Base-by-base conservation (phyloP, 805 yeast genomes). In the Cyberlindnera mrakii region DNA sequence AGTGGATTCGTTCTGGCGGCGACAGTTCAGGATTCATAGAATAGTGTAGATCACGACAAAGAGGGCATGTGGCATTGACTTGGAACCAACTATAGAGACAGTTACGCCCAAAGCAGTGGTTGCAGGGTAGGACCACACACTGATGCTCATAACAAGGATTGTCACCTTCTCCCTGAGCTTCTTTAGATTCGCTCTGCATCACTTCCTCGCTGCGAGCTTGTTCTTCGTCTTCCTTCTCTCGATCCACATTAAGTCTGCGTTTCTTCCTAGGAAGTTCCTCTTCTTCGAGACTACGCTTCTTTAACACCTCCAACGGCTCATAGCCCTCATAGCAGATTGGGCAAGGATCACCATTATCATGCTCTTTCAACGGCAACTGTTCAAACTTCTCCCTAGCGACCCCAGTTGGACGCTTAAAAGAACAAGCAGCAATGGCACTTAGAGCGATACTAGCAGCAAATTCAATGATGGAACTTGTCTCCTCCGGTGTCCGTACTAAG, bases 41-140 rank as follows among this genome's bases (percentile, higher is more conserved):
- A 25, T 58, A 53, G 8, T 54, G 53, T 17, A 72, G 66, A 15
- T 68, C 68, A 45, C 98, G 78, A 60, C 99, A 91, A 37, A 91
- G 64, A 0, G 99, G 99, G 60, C 98, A 90, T 2, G 87, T 77
- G 27, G 77, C 74, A 53, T 84, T 80, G 19, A 75, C 66, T 47
- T 73, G 75, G 40, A 91, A 74, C 99, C 99, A 91, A 53, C 83
- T 86, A 45, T 71, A 75, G 19, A 89, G 67, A 66, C 99, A 91
- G n/a, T 77, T 74, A 48, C 80, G 73, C 6, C 99, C 98, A 68
- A 93, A 91, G 0, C 80, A 58, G 58, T 91, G 99, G 8, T 79
- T 79, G 62, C 99, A 91, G 0, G 96, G 93, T 74, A 91, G 70
- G 45, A 74, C 67, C 1, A 85, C 70, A 0, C 96, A 84, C 4